Evolutionary conservation across 2,329 filamentous ascomycete genomes (phyloP), one percentile per base, ranked within the genome.

Genomic region (Lizonia empirigonia): DNA sequence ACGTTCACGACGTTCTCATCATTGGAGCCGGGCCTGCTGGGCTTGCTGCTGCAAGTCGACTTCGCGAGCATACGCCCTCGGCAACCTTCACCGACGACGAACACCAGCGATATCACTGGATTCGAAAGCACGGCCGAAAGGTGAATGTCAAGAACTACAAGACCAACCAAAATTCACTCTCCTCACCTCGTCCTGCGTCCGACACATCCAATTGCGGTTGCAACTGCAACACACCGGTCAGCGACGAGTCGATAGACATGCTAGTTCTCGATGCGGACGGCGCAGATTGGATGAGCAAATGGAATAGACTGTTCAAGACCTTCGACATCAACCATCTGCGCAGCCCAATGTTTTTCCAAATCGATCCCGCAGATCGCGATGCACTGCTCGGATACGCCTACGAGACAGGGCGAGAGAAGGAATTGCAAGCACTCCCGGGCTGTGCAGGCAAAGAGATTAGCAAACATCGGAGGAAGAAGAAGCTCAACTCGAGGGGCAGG

Each of bases 41-140:
- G 4, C 83, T 93, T 3, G 88, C 87, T 5, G 83, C 88, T 5
- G 88, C 90, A 7, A 85, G 88, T 1, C 82, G 89, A 4, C 80
- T 93, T 1, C 81, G 82, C 33, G 89, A 93, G 71, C 79, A 81
- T 46, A 88, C 87, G 0, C 89, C 89, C 0, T 89, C 87, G 0
- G 88, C 89, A 1, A 83, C 91, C 44, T 93, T 93, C 73, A 92
- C 89, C 0, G 89, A 93, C 65, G 88, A 90, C 59, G 90, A 93
- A 65, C 89, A 93, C 64, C 84, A 87, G 33, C 81, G 89, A n/a
- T 93, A 89, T 68, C 85, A 89, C 70, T 91, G 88, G 86, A 86
- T 91, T 49, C 80, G 80, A 50, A 86, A 85, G 48, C 82, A 90
- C 64, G 80, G 81, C 22, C 79, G 37, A 22, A 81, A 82, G 23